Base-by-base conservation (phyloP, 805 yeast species). In the Barnettozyma botsteinii region DNA sequence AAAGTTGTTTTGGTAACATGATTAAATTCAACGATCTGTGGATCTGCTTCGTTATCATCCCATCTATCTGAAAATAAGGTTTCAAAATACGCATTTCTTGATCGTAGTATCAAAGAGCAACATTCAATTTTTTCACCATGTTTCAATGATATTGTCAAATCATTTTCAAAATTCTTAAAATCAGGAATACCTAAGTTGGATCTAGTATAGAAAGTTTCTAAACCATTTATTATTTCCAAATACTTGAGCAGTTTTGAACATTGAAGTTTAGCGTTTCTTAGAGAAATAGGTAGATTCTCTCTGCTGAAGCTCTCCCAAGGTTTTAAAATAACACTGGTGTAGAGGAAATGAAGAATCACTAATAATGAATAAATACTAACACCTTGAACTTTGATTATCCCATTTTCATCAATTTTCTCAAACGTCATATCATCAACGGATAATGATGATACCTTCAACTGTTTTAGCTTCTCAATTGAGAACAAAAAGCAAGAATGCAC, bases 81-180 rank as follows among this genome's bases (percentile, higher is more conserved):
- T 40, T 75, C 79, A 55, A 88, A 85, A 52, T 70, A 84, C 0
- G 75, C 77, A 34, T 80, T 74, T 43, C 94, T 61, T 0, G 73
- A 57, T 4, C 62, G 53, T n/a, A 88, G 52, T 5, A 86, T 60
- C 10, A 67, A 64, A 3, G 80, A 70, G 51, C 77, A 77, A 7
- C 75, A 70, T 4, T 44, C 41, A 0, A 71, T 24, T 2, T 21
- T 25, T n/a, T 58, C 63, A 1, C 75, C 77, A 48, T 76, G 79
- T 2, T 59, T 46, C n/a, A 81, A 56, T 5, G 48, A 48, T 3
- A 85, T 58, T 0, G 50, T 49, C 3, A 75, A 69, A 51, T 80
- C 84, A 25, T 38, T 40, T 0, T 35, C 43, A 15, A 47, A 40
- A 17, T 38, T 25, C 0, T 38, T n/a, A 7, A 37, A 13, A 18